Conservation (phyloP, 2,329 filamentous ascomycete species). For the Cladobotryum mycophilum region DNA sequence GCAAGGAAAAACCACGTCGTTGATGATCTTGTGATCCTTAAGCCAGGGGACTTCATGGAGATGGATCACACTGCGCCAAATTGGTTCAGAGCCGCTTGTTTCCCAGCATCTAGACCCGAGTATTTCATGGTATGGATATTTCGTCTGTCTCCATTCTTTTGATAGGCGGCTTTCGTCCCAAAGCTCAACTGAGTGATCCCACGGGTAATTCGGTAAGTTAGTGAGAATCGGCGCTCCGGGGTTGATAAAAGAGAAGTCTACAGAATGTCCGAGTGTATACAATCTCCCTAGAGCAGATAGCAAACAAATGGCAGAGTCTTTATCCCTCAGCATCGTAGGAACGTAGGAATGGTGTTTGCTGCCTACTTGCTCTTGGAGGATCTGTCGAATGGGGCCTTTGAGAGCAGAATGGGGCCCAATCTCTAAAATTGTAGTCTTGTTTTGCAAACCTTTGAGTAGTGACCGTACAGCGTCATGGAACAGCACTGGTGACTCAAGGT, state of each 20-base stretch:
- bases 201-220: constrained; percentile 32
- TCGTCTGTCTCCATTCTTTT: constrained; percentile 25
- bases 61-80: constrained; percentile 18
- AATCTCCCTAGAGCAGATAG: constrained; percentile 7
- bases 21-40: constrained; percentile 28
- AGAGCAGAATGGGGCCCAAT: constrained; percentile 18
- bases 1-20: constrained; percentile 31
- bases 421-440: constrained; percentile 13
- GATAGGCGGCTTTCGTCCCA: constrained; percentile 28
- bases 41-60: constrained; percentile 29
- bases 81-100: constrained; percentile 4
- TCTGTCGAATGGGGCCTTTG: constrained; percentile 13
- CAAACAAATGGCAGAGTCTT: no score
- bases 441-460: background rate
- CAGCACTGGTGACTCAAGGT: constrained; percentile 25
- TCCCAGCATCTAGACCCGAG: constrained; percentile 15
- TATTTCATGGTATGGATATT: constrained; percentile 33
- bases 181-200: constrained; percentile 29
- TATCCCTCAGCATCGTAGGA: no score
- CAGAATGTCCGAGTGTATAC: constrained; percentile 14
- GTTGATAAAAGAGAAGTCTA: constrained; percentile 11
- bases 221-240: constrained; percentile 10
- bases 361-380: background rate
- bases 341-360: no score
- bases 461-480: constrained; percentile 16